These are phyloP conservation scores for Ogataea corticis DNA, from an alignment of 805 yeast species.

Conservation along the genomic window DNA sequence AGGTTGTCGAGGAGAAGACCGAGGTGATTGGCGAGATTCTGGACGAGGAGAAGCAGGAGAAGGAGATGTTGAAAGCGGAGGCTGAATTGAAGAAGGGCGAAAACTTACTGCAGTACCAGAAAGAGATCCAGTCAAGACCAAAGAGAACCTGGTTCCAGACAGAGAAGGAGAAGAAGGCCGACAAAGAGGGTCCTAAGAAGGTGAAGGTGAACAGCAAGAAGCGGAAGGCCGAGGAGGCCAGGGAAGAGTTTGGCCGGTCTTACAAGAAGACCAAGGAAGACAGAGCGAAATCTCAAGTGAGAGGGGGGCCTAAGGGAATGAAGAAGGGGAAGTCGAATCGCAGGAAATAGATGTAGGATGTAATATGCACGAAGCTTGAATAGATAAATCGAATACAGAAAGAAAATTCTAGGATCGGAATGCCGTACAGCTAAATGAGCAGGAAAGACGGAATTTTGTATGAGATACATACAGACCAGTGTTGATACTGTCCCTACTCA, in stretches of 20 bases:
- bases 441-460: too few species aligned
- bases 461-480: too few species aligned
- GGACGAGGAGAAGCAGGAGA: slow-evolving; percentile 85
- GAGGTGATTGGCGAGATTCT: slow-evolving; percentile 72
- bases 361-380: too few species aligned
- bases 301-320: slow-evolving; percentile 30
- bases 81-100: slow-evolving; percentile 86
- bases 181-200: slow-evolving; percentile 44
- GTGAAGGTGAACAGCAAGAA: slow-evolving; percentile 59
- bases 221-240: slow-evolving; percentile 66
- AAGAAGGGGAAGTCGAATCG: slow-evolving; percentile 26
- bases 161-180: slow-evolving; percentile 54
- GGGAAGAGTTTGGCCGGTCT: slow-evolving; percentile 54
- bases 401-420: too few species aligned
- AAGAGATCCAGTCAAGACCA: slow-evolving; percentile 87
- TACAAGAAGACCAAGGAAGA: slow-evolving; percentile 83
- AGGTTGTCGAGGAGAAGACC: slow-evolving; percentile 58
- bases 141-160: slow-evolving; percentile 95
- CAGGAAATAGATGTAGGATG: not conserved
- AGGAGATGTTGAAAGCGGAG: slow-evolving; percentile 85
- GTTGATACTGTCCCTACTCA: slow-evolving; percentile 5
- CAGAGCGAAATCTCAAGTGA: slow-evolving; percentile 50
- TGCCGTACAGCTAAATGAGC: too few species aligned
- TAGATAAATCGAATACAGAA: too few species aligned
- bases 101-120: slow-evolving; percentile 74